Conservation (phyloP, 1,284 basidiomycete genomes). For the Bondarzewia mesenterica region DNA sequence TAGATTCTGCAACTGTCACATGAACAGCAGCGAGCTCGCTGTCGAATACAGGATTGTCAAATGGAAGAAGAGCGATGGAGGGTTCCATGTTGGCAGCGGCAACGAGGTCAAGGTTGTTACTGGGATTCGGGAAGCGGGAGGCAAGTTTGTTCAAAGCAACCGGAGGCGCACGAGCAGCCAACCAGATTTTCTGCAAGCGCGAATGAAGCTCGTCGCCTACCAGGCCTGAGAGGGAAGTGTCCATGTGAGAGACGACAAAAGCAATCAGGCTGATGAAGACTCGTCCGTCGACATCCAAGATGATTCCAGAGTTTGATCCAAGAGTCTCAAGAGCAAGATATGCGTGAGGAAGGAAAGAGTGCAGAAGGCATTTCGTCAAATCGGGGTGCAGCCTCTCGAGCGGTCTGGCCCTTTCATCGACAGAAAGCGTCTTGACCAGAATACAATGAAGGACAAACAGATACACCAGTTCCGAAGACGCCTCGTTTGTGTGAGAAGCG, state of each 20-base stretch:
- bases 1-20: slow-evolving; percentile 19
- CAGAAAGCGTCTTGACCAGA: slow-evolving; percentile 31
- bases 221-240: slow-evolving; percentile 16
- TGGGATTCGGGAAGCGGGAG: not conserved
- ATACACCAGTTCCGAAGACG: slow-evolving; percentile 20
- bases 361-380: slow-evolving; percentile 22
- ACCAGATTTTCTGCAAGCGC: not conserved
- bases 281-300: slow-evolving; percentile 42
- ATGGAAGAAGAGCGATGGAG: slow-evolving; percentile 35
- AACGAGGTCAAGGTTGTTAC: not conserved
- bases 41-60: slow-evolving; percentile 43
- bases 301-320: slow-evolving; percentile 15
- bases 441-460: slow-evolving; percentile 35
- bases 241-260: slow-evolving; percentile 21
- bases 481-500: slow-evolving; percentile 3
- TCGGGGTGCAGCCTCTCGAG: slow-evolving; percentile 20
- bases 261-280: slow-evolving; percentile 38
- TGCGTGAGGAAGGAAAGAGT: slow-evolving; percentile 30
- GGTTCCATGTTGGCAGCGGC: slow-evolving; percentile 1
- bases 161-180: not conserved
- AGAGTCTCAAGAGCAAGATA: slow-evolving; percentile 25
- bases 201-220: slow-evolving; percentile 24
- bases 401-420: slow-evolving; percentile 34
- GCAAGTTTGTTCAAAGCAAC: not conserved
- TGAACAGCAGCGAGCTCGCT: slow-evolving; percentile 32